Base-by-base conservation (phyloP, 768 basidiomycete genomes). In the Infundibulicybe gibba region DNA sequence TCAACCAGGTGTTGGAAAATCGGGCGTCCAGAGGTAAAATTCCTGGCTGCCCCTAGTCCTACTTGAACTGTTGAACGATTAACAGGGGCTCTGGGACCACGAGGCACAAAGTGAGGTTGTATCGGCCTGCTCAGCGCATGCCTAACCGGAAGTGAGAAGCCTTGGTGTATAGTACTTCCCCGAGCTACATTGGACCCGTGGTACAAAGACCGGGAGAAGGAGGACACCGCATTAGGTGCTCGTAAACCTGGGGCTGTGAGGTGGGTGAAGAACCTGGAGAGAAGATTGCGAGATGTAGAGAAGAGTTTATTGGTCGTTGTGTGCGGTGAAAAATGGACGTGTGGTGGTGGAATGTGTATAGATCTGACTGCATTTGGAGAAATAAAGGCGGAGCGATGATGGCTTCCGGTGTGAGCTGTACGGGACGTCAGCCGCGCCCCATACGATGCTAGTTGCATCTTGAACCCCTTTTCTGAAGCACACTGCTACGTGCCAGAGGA, bases 1-100 rank as follows among this genome's bases (percentile, higher is more conserved):
- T 90, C 79, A 2, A 81, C 80, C 35, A 94, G 62, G 59, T 87
- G 83, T 61, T 90, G 83, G 70, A 92, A 91, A 38, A 91, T 74
- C 3, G 87, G 85, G 2, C 85, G 80, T 10, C 74, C 76, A 2
- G 82, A 78, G 17, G 82, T 81, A 62, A 93, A 94, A 56, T 81
- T 87, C 32, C 90, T 72, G 0, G 84, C 87, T 0, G 79, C 76
- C 32, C 87, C 87, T 2, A 94, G 71, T 4, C 91, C 91, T 16
- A 93, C 77, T 50, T 89, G 83, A 0, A 77, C 63, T 21, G 86
- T 64, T 41, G 66, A 65, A 15, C 77, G 63, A 8, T 25, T 25
- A 8, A 25, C 25, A 6, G 80, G 79, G 2, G 77, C 62, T 2
- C 60, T 50, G 13, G 78, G 71, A 6, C 76, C 73, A n/a, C 74